These are phyloP conservation scores for Pichia scutulata DNA, from an alignment of 805 yeast genomes.

Conservation along the genomic window DNA sequence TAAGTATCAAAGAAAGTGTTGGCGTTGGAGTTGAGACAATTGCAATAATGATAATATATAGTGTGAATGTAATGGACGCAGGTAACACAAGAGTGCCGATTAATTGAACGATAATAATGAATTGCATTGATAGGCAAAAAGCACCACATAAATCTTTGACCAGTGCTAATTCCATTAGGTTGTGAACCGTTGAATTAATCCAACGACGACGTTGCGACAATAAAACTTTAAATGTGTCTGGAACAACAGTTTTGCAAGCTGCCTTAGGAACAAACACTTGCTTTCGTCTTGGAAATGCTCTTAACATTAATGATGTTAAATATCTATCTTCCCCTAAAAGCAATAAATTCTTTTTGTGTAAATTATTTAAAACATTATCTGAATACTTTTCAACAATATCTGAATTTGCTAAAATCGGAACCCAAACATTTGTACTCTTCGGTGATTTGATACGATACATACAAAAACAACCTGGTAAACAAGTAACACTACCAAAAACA, in stretches of 20 bases:
- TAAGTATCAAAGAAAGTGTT: slow-evolving; percentile 60
- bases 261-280: slow-evolving; percentile 86
- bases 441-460: slow-evolving; percentile 90
- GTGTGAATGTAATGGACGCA: slow-evolving; percentile 74
- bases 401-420: slow-evolving; percentile 86
- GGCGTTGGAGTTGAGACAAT: slow-evolving; percentile 73
- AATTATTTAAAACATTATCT: slow-evolving; percentile 74
- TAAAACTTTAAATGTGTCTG: slow-evolving; percentile 68
- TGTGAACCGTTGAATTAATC: slow-evolving; percentile 93
- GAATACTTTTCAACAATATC: slow-evolving; percentile 89
- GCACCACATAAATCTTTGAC: slow-evolving; percentile 90
- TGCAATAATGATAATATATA: slow-evolving; percentile 69
- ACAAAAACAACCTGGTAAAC: slow-evolving; percentile 92
- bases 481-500: slow-evolving; percentile 91
- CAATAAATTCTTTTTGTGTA: slow-evolving; percentile 79
- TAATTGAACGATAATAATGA: slow-evolving; percentile 75
- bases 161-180: slow-evolving; percentile 76
- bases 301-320: slow-evolving; percentile 76
- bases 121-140: slow-evolving; percentile 92
- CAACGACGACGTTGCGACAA: slow-evolving; percentile 93
- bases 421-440: slow-evolving; percentile 79
- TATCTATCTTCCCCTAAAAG: slow-evolving; percentile 88
- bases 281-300: slow-evolving; percentile 82
- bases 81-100: slow-evolving; percentile 86
- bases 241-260: slow-evolving; percentile 88